Base-by-base conservation (phyloP, 1,139 yeast species). In the Diutina mesorugosa region DNA sequence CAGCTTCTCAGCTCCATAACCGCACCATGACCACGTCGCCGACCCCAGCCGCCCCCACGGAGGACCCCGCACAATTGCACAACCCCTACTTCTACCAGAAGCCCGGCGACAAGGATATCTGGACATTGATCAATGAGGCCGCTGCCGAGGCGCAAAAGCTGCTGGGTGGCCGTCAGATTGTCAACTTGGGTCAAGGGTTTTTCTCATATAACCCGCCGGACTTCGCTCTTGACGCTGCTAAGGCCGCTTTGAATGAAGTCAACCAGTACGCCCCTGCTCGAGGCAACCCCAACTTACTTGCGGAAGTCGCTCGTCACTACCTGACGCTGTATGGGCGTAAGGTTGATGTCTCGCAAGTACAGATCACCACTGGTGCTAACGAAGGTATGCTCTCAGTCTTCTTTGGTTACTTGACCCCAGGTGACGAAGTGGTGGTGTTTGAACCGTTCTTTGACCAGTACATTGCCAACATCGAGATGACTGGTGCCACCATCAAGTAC, bases 381-480 rank as follows among this genome's bases (percentile, higher is more conserved):
- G 98, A 93, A 71, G 99, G 97, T 50, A 87, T 93, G 77, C 78
- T 89, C 58, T 72, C 96, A 1, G 83, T 87, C 4, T 84, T 91
- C 67, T 87, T 90, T 59, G 99, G 95, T 0, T 86, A 90, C 63
- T 72, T 93, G 61, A 80, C 88, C 55, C 81, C 84, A 1, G 98
- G 95, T 18, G 99, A 93, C 66, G 99, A 93, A 70, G 99, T 86
- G 21, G 87, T 93, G 69, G 97, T 93, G n/a, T 88, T 93, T 67
- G 96, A 93, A 69, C 99, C 99, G 1, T 93, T 90, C 68, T 93
- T 93, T 67, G 99, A 93, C 66, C 99, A 93, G 71, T 93, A 93
- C 71, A 88, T 93, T 61, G 84, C 97, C 56, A 93, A 93, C 71
- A 87, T 93, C 65, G 95, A 90, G 69, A 80, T 93, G 75, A 85